These are phyloP conservation scores for Galeopsis tetrahit DNA, from an alignment of 257 asterid genomes.

Conservation along the genomic window DNA sequence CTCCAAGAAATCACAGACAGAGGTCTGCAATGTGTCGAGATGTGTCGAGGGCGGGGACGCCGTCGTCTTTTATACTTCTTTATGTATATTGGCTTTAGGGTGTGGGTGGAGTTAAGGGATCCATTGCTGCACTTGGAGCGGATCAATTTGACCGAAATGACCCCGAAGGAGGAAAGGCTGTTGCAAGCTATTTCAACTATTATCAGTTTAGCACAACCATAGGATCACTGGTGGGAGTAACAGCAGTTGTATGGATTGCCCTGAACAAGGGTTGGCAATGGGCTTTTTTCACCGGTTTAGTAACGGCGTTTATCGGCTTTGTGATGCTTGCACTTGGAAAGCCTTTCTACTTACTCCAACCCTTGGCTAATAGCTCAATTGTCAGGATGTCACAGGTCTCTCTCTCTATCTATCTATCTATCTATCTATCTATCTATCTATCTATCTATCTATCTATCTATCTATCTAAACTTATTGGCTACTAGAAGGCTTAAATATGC, in stretches of 20 bases:
- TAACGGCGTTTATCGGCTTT: slow-evolving; percentile 46
- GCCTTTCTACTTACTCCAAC: slow-evolving; percentile 47
- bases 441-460: not conserved
- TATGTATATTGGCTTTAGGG: slow-evolving; percentile 54
- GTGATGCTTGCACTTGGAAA: slow-evolving; percentile 50
- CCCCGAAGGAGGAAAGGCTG: slow-evolving; percentile 41
- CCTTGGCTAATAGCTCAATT: slow-evolving; percentile 44
- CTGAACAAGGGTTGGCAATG: slow-evolving; percentile 63
- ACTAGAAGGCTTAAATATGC: not conserved
- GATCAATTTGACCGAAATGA: slow-evolving; percentile 58
- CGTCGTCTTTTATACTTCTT: slow-evolving; percentile 48
- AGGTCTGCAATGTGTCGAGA: slow-evolving; percentile 39
- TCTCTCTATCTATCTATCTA: not conserved
- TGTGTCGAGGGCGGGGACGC: slow-evolving; percentile 47
- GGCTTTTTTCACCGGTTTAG: slow-evolving; percentile 56
- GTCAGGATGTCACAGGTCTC: slow-evolving; percentile 50
- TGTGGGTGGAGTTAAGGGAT: slow-evolving; percentile 65
- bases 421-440: not conserved
- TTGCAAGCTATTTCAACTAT: slow-evolving; percentile 60
- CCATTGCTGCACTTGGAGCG: slow-evolving; percentile 58
- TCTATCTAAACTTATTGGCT: not conserved
- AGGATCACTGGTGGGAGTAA: slow-evolving; percentile 68
- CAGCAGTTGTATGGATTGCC: slow-evolving; percentile 60
- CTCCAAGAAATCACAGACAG: slow-evolving; percentile 44
- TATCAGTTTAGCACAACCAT: slow-evolving; percentile 50